Percentiles rank a stretch among this genome's conserved stretches.
Conservation (phyloP, 805 yeast genomes). For the Kuraishia borneana region DNA sequence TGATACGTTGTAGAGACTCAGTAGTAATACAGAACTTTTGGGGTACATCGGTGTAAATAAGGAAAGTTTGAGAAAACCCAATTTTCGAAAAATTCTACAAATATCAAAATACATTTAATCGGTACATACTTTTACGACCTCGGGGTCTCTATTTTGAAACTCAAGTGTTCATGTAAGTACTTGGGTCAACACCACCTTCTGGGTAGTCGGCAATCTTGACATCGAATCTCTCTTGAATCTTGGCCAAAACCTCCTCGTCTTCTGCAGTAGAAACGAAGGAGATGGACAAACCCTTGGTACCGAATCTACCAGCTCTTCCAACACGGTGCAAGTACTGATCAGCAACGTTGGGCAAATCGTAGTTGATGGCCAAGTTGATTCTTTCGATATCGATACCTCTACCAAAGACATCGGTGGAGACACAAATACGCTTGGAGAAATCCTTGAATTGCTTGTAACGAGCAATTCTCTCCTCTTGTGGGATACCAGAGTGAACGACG, state of each 20-base stretch:
- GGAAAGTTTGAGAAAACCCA: too few relatives aligned
- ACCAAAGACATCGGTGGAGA: constrained; percentile 95
- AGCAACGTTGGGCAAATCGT: constrained; percentile 92
- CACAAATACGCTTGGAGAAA: constrained; percentile 97
- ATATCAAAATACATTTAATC: not conserved
- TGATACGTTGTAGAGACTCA: too few relatives aligned
- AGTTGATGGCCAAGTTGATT: constrained; percentile 94
- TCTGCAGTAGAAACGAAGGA: constrained; percentile 79
- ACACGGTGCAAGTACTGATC: constrained; percentile 98
- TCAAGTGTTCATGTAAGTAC: constrained; percentile 65
- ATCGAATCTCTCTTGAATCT: constrained; percentile 95
- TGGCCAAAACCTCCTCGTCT: constrained; percentile 81
- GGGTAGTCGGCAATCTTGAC: constrained; percentile 94
- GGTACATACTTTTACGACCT: not conserved
- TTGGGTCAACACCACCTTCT: constrained; percentile 95
- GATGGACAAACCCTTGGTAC: constrained; percentile 96
- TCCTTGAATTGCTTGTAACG: constrained; percentile 95
- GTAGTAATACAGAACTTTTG: too few relatives aligned
- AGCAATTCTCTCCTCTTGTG: constrained; percentile 96
- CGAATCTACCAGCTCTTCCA: constrained; percentile 99
- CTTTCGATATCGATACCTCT: constrained; percentile 99
- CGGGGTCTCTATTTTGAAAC: too few relatives aligned
- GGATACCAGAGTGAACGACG: constrained; percentile 90
- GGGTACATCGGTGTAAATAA: too few relatives aligned
- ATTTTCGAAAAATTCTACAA: not conserved